Evolutionary conservation across 495 filamentous ascomycete genomes (phyloP).

Genomic region (Cercophora scortea): DNA sequence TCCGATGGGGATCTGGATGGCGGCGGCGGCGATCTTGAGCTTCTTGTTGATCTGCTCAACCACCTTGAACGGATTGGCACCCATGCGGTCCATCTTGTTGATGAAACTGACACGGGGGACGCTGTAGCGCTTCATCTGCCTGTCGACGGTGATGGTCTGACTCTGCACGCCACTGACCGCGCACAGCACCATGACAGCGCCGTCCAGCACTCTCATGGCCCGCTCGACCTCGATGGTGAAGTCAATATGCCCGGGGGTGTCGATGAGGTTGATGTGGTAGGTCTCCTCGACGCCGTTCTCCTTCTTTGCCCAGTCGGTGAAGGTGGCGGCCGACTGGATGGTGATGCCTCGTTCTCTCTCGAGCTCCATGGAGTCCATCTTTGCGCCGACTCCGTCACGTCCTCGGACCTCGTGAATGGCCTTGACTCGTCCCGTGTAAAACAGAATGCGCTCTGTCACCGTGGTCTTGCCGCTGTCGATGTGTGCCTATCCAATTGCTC

Average conservation of each 20-base stretch:
- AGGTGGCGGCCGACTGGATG: constrained; percentile 96
- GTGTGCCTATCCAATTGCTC: constrained; percentile 60
- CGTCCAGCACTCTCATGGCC: constrained; percentile 90
- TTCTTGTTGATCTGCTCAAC: constrained; percentile 96
- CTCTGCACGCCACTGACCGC: constrained; percentile 95
- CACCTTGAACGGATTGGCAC: constrained; percentile 96
- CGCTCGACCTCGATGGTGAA: constrained; percentile 99
- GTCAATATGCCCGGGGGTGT: constrained; percentile 98
- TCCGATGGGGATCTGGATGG: constrained; percentile 93
- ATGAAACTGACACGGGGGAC: constrained; percentile 92
- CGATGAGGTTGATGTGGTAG: constrained; percentile 98
- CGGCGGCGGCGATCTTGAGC: constrained; percentile 84
- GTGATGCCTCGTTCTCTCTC: constrained; percentile 98
- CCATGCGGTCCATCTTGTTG: constrained; percentile 99
- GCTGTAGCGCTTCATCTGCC: constrained; percentile 98
- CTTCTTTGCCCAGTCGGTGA: constrained; percentile 91
- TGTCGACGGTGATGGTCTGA: constrained; percentile 96
- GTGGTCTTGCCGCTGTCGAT: constrained; percentile 99
- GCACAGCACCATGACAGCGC: constrained; percentile 97
- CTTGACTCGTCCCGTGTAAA: constrained; percentile 95
- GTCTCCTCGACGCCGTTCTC: constrained; percentile 71
- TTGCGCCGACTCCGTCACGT: constrained; percentile 90
- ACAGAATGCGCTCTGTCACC: constrained; percentile 92
- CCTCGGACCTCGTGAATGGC: constrained; percentile 97
- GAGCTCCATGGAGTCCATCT: constrained; percentile 99